A percentile compares a stretch with the other conserved stretches of the same genome.
Evolutionary conservation across 352 stramenopile species (phyloP).

Genomic region (Globisporangium cederbergense): DNA sequence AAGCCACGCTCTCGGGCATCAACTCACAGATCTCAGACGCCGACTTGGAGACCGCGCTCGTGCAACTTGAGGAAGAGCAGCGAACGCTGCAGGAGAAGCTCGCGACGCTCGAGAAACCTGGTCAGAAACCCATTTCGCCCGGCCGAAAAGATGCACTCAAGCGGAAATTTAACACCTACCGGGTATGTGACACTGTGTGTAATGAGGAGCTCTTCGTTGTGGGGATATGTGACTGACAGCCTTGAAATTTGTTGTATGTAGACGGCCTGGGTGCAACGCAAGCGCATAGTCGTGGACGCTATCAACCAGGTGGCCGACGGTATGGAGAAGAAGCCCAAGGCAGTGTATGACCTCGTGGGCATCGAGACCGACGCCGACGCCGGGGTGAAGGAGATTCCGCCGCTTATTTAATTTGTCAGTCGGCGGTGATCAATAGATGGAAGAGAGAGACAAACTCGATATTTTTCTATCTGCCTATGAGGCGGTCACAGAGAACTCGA

Average conservation of each 20-base stretch:
- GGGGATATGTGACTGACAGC: neutral
- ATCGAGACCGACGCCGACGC: conserved; percentile 72
- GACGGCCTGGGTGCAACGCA: conserved; percentile 68
- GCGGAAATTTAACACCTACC: conserved; percentile 59
- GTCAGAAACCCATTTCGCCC: conserved; percentile 43
- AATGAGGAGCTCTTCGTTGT: neutral
- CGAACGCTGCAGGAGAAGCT: conserved; percentile 42
- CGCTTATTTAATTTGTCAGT: conserved; percentile 46
- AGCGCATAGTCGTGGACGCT: conserved; percentile 75
- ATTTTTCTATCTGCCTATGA: neutral
- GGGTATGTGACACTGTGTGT: conserved; percentile 27
- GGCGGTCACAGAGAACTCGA: neutral
- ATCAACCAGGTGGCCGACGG: conserved; percentile 77
- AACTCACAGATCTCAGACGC: conserved; percentile 65
- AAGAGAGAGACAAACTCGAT: neutral
- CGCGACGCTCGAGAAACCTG: conserved; percentile 37
- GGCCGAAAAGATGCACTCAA: conserved; percentile 61
- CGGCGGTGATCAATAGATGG: neutral
- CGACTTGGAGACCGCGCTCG: conserved; percentile 50
- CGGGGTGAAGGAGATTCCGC: conserved; percentile 65
- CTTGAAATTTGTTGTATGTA: conserved; percentile 16
- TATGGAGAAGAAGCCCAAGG: conserved; percentile 81
- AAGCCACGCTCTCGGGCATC: conserved; percentile 40
- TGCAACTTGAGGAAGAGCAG: conserved; percentile 40
- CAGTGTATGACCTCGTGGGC: conserved; percentile 49